phyloP scores from a whole-genome alignment of 441 rosid genomes.

The Heliophila coronopifolia region DNA sequence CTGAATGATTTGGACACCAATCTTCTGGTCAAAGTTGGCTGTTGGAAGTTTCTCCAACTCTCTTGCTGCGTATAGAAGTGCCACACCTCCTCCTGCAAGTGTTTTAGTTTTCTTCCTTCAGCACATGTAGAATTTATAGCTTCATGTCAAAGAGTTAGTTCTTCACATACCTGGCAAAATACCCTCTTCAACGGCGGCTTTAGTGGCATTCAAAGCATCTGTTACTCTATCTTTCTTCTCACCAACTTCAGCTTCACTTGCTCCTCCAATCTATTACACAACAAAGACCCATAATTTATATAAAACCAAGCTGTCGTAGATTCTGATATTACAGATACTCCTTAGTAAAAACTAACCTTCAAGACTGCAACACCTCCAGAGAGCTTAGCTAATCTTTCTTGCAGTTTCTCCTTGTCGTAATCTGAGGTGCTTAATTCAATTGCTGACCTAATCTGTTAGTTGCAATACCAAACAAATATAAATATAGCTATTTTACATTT shows the following conservation, averaged over 20 bases:
- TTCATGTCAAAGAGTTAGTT: too few species aligned
- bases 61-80: slow-evolving; percentile 62
- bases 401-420: slow-evolving; percentile 53
- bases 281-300: not conserved
- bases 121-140: too few species aligned
- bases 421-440: slow-evolving; percentile 46
- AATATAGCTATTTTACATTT: too few species aligned
- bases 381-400: slow-evolving; percentile 55
- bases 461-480: too few species aligned
- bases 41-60: slow-evolving; percentile 55
- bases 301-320: too few species aligned
- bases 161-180: slow-evolving; percentile 58
- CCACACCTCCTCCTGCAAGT: slow-evolving; percentile 66
- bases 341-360: too few species aligned
- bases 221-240: slow-evolving; percentile 59
- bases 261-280: slow-evolving; percentile 69
- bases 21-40: slow-evolving; percentile 67
- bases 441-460: slow-evolving; percentile 41
- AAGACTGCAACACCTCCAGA: slow-evolving; percentile 63
- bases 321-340: too few species aligned
- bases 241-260: slow-evolving; percentile 55
- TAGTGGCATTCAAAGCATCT: slow-evolving; percentile 60
- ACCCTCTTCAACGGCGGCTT: slow-evolving; percentile 64
- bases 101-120: too few species aligned
- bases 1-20: slow-evolving; percentile 72